These are phyloP conservation scores for Ploettnerulaceae sp. DNA, from an alignment of 2,329 filamentous ascomycete species.

Conservation along the genomic window DNA sequence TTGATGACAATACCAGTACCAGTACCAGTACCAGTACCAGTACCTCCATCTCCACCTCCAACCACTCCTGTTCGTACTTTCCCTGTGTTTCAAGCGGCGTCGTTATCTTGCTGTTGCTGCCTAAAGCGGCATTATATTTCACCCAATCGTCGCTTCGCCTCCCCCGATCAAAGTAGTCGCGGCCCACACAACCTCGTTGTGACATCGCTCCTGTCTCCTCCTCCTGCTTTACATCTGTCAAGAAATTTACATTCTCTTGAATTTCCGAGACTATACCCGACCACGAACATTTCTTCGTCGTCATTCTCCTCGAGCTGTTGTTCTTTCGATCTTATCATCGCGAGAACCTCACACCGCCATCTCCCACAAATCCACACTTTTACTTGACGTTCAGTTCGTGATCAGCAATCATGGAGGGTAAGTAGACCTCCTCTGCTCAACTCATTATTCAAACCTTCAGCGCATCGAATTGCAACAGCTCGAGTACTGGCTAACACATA, in stretches of 20 bases:
- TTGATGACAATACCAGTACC: no score
- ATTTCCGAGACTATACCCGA: slow-evolving; percentile 22
- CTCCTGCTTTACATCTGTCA: neutral
- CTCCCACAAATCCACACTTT: slow-evolving; percentile 29
- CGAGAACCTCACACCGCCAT: slow-evolving; percentile 29
- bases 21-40: no score
- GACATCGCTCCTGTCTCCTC: slow-evolving; percentile 21
- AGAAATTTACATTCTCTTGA: slow-evolving; percentile 19
- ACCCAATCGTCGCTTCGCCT: slow-evolving; percentile 25
- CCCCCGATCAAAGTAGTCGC: slow-evolving; percentile 31
- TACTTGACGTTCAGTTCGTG: slow-evolving; percentile 34
- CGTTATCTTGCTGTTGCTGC: slow-evolving; percentile 5
- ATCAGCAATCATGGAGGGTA: slow-evolving; percentile 39
- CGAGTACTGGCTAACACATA: slow-evolving; percentile 25
- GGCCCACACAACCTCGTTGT: slow-evolving; percentile 25
- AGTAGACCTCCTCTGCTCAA: slow-evolving; percentile 23
- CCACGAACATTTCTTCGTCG: slow-evolving; percentile 31
- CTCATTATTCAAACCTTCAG: slow-evolving; percentile 3
- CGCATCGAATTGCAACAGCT: slow-evolving; percentile 20
- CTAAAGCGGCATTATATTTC: slow-evolving; percentile 10
- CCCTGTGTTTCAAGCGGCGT: no score
- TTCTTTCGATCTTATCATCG: slow-evolving; percentile 27
- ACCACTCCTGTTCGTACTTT: neutral
- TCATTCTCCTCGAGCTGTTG: slow-evolving; percentile 23
- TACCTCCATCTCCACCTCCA: no score